phyloP scores from a whole-genome alignment of 441 rosid genomes.

The Erysimum pusillum region DNA sequence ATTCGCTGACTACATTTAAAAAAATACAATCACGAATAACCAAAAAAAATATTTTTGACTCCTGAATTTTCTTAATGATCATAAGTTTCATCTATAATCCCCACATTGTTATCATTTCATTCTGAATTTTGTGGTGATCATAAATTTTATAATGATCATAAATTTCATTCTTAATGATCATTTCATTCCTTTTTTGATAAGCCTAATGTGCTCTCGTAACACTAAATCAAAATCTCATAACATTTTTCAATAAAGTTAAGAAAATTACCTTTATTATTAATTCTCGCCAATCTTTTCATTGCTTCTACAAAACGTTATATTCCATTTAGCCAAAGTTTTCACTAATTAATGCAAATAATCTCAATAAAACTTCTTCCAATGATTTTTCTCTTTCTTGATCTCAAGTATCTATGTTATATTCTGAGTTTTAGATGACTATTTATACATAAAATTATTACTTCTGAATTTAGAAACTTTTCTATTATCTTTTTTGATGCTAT shows the following conservation, averaged over 20 bases:
- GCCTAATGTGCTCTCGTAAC: neutral
- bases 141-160: no score
- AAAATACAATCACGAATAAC: conserved; percentile 1
- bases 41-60: neutral
- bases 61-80: neutral
- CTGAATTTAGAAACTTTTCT: no score
- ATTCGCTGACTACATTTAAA: no score
- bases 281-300: neutral
- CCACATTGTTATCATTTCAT: conserved; percentile 1
- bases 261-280: conserved; percentile 1
- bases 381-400: conserved; percentile 10
- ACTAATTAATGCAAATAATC: conserved; percentile 14
- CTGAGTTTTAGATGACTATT: no score
- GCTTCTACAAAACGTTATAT: neutral
- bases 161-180: no score
- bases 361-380: conserved; percentile 24
- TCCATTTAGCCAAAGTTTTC: no score
- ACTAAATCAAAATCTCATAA: conserved; percentile 8
- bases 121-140: neutral
- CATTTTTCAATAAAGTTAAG: neutral
- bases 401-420: neutral
- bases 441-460: no score
- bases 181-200: neutral
- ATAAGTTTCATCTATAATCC: neutral
- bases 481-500: no score